Evolutionary conservation across 345 rosid species (phyloP).

Genomic region (Cochlearia excelsa): DNA sequence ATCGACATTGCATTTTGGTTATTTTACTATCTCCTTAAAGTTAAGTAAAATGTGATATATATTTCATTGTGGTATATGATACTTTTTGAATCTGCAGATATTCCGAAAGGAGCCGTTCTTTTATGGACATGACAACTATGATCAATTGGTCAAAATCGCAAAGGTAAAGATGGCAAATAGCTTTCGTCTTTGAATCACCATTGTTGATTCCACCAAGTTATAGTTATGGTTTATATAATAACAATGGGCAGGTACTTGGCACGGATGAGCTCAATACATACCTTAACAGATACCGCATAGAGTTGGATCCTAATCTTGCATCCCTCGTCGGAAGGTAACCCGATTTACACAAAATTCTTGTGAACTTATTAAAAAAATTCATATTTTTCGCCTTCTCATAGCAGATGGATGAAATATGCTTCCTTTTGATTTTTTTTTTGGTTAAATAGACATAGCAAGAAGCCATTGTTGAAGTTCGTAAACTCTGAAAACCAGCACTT

Average conservation of each 20-base stretch:
- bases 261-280: constrained; percentile 86
- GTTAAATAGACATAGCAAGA: constrained; percentile 51
- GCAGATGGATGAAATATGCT: no score
- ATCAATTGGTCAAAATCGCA: constrained; percentile 94
- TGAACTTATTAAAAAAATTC: not conserved
- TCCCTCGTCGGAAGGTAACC: constrained; percentile 87
- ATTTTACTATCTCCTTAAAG: not conserved
- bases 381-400: no score
- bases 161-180: constrained; percentile 49
- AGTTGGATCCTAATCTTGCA: constrained; percentile 85
- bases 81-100: constrained; percentile 51
- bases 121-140: constrained; percentile 97
- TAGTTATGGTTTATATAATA: not conserved
- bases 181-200: constrained; percentile 8
- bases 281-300: constrained; percentile 77
- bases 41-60: no score
- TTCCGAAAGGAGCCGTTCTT: constrained; percentile 98
- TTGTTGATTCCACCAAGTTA: not conserved
- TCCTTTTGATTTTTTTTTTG: not conserved
- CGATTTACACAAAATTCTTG: not conserved
- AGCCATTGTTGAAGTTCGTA: constrained; percentile 68
- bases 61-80: constrained; percentile 14
- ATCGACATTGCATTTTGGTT: not conserved
- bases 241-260: constrained; percentile 64
- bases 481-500: constrained; percentile 87